These are phyloP conservation scores for Ceratocystis diversiconidia DNA, from an alignment of 2,329 filamentous ascomycete genomes.

Conservation along the genomic window DNA sequence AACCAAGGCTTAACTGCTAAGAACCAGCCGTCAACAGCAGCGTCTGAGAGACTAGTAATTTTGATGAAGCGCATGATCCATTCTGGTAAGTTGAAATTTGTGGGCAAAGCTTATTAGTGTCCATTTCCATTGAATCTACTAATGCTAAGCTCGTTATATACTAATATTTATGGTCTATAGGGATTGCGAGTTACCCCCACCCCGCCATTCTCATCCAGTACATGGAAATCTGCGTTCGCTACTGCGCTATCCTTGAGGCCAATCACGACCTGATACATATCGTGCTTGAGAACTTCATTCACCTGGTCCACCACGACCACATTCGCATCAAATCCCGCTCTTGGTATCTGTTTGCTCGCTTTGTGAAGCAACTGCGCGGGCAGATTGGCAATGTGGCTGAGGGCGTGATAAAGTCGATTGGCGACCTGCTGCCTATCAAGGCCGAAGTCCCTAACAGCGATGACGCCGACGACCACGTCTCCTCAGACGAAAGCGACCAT, in stretches of 20 bases:
- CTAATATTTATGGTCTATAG: slow-evolving; percentile 29
- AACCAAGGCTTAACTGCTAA: slow-evolving; percentile 79
- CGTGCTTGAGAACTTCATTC: slow-evolving; percentile 82
- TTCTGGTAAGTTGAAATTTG: slow-evolving; percentile 47
- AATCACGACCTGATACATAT: slow-evolving; percentile 69
- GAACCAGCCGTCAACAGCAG: slow-evolving; percentile 62
- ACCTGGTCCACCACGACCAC: slow-evolving; percentile 75
- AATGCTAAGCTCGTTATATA: slow-evolving; percentile 19
- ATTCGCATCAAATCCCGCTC: slow-evolving; percentile 77
- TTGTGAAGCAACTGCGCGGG: slow-evolving; percentile 72
- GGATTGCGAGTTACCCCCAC: slow-evolving; percentile 72
- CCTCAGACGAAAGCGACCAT: slow-evolving; percentile 80
- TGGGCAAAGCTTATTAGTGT: not conserved
- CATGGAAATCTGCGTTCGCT: slow-evolving; percentile 96
- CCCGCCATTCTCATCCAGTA: slow-evolving; percentile 89
- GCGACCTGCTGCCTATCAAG: slow-evolving; percentile 77
- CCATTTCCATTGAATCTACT: not conserved
- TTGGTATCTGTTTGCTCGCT: slow-evolving; percentile 92
- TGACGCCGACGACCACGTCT: slow-evolving; percentile 78
- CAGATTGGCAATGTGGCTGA: slow-evolving; percentile 83
- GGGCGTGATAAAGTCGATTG: slow-evolving; percentile 78
- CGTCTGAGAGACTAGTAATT: slow-evolving; percentile 65
- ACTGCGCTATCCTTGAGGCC: slow-evolving; percentile 81
- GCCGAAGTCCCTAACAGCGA: slow-evolving; percentile 70
- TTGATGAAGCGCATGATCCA: slow-evolving; percentile 97